Base-by-base conservation (phyloP, 345 rosid genomes). In the Eucalyptus lansdowneana region DNA sequence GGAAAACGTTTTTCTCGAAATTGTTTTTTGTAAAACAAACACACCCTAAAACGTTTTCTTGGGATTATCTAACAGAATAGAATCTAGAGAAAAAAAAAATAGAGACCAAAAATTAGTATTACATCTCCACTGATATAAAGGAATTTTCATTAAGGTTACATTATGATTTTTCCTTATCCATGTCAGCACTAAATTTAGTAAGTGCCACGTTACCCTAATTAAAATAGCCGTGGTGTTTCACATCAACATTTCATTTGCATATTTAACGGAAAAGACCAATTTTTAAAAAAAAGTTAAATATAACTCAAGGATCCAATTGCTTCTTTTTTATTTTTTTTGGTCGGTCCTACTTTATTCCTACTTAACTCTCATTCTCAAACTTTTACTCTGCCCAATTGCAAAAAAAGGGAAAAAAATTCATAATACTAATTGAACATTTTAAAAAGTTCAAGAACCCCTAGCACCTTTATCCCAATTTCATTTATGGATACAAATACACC, bases 351-450 rank as follows among this genome's bases (percentile, higher is more conserved):
- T 49, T 5, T 49, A 50, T 5, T 50, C 50, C 6, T 50, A 50
- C 6, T 50, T 5, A 50, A 50, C 51, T 50, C 16, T 5, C 6
- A 1, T 14, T 50, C 3, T 50, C 1, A 14, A 0, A 50, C 6
- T 50, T 50, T 50, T 50, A 3, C 16, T 14, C 1, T 14, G 0
- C 16, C 16, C 51, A 50, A 14, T 50, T 14, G 16, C 1, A 1
- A 27, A 12, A 60, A n/a, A 29, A 0, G 2, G 9, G 0, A 65
- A 65, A 65, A n/a, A 29, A 65, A 69, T 16, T 31, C 24, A 9
- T 69, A 10, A 21, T 40, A 69, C 44, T 34, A 40, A 69, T 34
- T 9, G 25, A 69, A 69, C 42, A 34, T 69, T 15, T 34, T 17
- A 10, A 69, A 69, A 9, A 34, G 42, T 69, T 69, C 80, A 31